phyloP scores from a whole-genome alignment of 169 alveolate species.

The Pseudocohnilembus persalinus region DNA sequence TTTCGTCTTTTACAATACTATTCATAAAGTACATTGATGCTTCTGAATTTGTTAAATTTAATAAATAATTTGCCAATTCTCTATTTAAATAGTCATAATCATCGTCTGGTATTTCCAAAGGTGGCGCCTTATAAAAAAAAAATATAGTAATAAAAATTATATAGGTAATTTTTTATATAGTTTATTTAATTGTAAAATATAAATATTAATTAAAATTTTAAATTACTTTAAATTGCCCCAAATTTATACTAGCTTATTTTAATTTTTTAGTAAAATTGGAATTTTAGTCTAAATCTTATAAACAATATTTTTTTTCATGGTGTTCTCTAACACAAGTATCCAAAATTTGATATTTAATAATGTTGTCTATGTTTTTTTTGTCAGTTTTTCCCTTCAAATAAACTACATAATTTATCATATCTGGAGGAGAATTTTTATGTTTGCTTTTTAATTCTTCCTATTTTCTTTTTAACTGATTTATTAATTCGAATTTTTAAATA shows the following conservation, averaged over 20 bases:
- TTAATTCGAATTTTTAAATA: constrained; percentile 16
- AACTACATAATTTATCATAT: constrained; percentile 6
- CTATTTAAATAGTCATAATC: background rate
- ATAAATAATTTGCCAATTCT: background rate
- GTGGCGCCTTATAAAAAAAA: background rate
- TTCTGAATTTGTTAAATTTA: background rate
- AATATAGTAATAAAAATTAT: too few relatives aligned
- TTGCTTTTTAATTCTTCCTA: background rate
- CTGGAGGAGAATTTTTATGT: constrained; percentile 18
- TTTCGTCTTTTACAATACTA: background rate
- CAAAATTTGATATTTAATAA: background rate
- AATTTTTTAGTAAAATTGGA: too few relatives aligned
- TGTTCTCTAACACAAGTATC: background rate
- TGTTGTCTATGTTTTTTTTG: background rate
- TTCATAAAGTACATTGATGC: background rate
- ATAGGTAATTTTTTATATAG: too few relatives aligned
- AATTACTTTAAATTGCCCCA: background rate
- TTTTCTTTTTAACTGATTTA: constrained; percentile 24
- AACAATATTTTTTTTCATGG: background rate
- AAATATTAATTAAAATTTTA: too few relatives aligned
- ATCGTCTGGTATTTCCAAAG: background rate
- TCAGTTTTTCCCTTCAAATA: background rate
- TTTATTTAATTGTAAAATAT: too few relatives aligned
- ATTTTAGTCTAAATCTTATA: background rate
- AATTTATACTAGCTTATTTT: background rate